Evolutionary conservation across 2,329 filamentous ascomycete species (phyloP).

Genomic region (Diaporthe ampelina): DNA sequence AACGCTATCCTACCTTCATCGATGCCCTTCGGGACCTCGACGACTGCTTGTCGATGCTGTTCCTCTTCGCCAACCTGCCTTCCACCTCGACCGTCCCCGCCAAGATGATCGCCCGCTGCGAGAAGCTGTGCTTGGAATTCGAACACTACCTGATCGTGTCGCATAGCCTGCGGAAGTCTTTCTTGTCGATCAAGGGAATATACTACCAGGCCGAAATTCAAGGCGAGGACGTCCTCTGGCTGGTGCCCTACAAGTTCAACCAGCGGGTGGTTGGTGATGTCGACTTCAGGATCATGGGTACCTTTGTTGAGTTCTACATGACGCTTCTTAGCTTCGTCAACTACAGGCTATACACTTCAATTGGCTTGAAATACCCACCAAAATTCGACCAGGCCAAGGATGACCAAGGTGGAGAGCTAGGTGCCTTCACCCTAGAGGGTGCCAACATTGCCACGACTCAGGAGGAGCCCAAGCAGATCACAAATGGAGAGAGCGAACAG

Average conservation of each 20-base stretch:
- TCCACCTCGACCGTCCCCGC: constrained; percentile 90
- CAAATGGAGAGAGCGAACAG: constrained; percentile 63
- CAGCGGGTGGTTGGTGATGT: constrained; percentile 94
- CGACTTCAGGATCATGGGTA: constrained; percentile 99
- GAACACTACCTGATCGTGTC: constrained; percentile 97
- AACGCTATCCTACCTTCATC: constrained; percentile 97
- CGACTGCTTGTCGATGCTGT: constrained; percentile 96
- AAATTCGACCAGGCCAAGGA: constrained; percentile 92
- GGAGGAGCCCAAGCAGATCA: constrained; percentile 67
- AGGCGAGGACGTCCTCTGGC: constrained; percentile 96
- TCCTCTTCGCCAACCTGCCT: constrained; percentile 96
- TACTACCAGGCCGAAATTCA: constrained; percentile 99
- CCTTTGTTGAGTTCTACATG: constrained; percentile 99
- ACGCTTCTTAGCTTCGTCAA: constrained; percentile 96
- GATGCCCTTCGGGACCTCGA: constrained; percentile 95
- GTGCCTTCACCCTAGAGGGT: constrained; percentile 90
- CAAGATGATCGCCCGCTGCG: constrained; percentile 96
- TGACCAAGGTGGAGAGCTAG: constrained; percentile 89
- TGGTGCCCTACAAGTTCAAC: constrained; percentile 98
- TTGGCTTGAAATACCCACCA: constrained; percentile 94
- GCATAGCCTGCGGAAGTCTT: constrained; percentile 92
- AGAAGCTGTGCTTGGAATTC: constrained; percentile 93
- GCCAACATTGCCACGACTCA: constrained; percentile 70
- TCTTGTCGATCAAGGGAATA: constrained; percentile 98
- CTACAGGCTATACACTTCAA: constrained; percentile 91